Conservation (phyloP, 257 asterid species). For the Forsythia viridissima region DNA sequence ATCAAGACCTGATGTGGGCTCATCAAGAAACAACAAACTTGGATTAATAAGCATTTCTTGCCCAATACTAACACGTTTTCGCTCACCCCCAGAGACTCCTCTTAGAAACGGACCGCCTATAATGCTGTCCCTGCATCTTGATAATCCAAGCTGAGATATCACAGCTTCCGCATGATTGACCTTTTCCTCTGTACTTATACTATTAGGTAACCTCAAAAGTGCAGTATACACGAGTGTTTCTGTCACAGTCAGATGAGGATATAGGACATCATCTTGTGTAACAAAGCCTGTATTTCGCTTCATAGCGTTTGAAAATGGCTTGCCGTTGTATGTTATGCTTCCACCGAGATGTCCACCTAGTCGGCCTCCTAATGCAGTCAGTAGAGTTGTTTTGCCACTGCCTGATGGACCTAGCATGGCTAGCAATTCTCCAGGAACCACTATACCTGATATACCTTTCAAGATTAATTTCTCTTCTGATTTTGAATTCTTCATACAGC, state of each 20-base stretch:
- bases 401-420: slow-evolving; percentile 83
- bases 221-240: slow-evolving; percentile 67
- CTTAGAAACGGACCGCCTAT: slow-evolving; percentile 46
- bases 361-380: slow-evolving; percentile 70
- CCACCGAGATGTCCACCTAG: slow-evolving; percentile 43
- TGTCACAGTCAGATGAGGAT: slow-evolving; percentile 63
- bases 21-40: slow-evolving; percentile 61
- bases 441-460: slow-evolving; percentile 52
- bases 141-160: slow-evolving; percentile 53
- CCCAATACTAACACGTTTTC: slow-evolving; percentile 72
- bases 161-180: slow-evolving; percentile 48
- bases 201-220: slow-evolving; percentile 55
- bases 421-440: slow-evolving; percentile 59
- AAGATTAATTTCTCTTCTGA: slow-evolving; percentile 45
- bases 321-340: slow-evolving; percentile 49
- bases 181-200: slow-evolving; percentile 39
- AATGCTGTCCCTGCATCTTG: slow-evolving; percentile 50
- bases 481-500: slow-evolving; percentile 25
- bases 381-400: slow-evolving; percentile 67
- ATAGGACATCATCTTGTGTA: slow-evolving; percentile 59
- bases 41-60: slow-evolving; percentile 79
- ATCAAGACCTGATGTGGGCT: slow-evolving; percentile 74
- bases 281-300: slow-evolving; percentile 69
- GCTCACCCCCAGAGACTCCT: slow-evolving; percentile 74
- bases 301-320: slow-evolving; percentile 51